Conservation (phyloP, 2,329 filamentous ascomycete species). For the Talaromyces marneffei region DNA sequence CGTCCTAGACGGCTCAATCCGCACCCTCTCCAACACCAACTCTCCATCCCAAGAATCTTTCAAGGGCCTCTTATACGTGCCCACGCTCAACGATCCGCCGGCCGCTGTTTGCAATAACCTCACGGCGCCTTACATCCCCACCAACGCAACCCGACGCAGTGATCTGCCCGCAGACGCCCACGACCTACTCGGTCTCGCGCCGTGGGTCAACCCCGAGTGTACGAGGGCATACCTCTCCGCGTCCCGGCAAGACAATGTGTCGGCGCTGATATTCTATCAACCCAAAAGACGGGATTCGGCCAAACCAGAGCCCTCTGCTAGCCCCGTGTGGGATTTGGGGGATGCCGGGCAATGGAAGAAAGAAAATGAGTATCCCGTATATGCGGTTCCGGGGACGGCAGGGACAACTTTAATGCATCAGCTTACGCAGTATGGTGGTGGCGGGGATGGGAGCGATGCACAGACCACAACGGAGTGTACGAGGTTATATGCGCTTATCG, state of each 20-base stretch:
- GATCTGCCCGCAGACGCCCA: slow-evolving; percentile 65
- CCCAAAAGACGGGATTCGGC: slow-evolving; percentile 42
- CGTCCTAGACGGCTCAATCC: slow-evolving; percentile 53
- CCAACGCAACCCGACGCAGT: slow-evolving; percentile 65
- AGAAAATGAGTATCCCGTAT: slow-evolving; percentile 70
- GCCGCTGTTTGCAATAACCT: slow-evolving; percentile 56
- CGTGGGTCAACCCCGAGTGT: slow-evolving; percentile 74
- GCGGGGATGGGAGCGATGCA: neutral
- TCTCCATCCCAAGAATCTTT: slow-evolving; percentile 58
- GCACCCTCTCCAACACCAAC: slow-evolving; percentile 67
- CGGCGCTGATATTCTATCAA: slow-evolving; percentile 54
- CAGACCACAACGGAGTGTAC: slow-evolving; percentile 3
- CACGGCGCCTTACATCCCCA: slow-evolving; percentile 62
- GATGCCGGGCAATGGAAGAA: slow-evolving; percentile 67
- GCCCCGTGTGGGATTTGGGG: slow-evolving; percentile 63
- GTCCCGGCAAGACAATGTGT: slow-evolving; percentile 56
- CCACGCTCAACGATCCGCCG: slow-evolving; percentile 61
- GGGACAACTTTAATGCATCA: slow-evolving; percentile 66
- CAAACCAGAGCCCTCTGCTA: slow-evolving; percentile 60
- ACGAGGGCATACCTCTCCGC: slow-evolving; percentile 64
- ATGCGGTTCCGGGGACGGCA: slow-evolving; percentile 65
- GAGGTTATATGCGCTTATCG: slow-evolving; percentile 48
- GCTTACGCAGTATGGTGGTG: slow-evolving; percentile 58
- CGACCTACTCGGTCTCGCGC: slow-evolving; percentile 73
- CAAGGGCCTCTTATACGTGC: slow-evolving; percentile 79